Conservation (phyloP, 352 stramenopile species). For the Pythium monospermum region DNA sequence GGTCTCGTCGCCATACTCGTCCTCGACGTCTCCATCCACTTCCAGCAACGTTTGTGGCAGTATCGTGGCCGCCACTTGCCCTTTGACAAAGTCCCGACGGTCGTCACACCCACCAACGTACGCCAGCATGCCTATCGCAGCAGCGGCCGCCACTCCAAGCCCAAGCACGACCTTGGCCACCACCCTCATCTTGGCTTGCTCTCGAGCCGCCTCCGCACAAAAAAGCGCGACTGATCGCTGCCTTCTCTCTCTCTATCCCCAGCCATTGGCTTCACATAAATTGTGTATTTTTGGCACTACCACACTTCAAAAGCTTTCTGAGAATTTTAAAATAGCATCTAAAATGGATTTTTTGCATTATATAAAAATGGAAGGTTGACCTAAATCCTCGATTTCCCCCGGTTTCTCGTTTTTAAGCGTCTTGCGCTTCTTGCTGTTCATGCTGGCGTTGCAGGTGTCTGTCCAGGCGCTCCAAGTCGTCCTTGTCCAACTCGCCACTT, state of each 20-base stretch:
- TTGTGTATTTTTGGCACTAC: too few species aligned
- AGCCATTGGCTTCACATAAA: too few species aligned
- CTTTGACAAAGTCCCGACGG: constrained; percentile 5
- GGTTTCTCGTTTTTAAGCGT: background rate
- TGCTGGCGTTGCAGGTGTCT: constrained; percentile 42
- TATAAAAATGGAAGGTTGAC: too few species aligned
- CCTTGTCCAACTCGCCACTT: constrained; percentile 63
- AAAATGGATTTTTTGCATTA: too few species aligned
- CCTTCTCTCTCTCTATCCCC: too few species aligned
- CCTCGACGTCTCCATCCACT: constrained; percentile 11
- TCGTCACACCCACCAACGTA: constrained; percentile 7
- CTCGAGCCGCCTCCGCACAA: background rate
- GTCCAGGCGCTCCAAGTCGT: constrained; percentile 57
- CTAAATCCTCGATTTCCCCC: too few species aligned
- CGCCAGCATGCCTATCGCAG: constrained; percentile 4
- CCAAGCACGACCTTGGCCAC: constrained; percentile 7
- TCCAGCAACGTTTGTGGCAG: constrained; percentile 5
- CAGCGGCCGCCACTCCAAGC: background rate
- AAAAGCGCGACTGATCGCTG: too few species aligned
- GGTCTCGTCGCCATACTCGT: constrained; percentile 17
- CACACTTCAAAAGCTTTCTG: too few species aligned
- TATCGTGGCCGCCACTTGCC: background rate
- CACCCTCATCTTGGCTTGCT: background rate
- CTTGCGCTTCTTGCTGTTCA: constrained; percentile 1
- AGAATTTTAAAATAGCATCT: too few species aligned